Evolutionary conservation across 2,329 filamentous ascomycete genomes (phyloP), one percentile per base, ranked within the genome.

Genomic region (Penicillium verrucosum): DNA sequence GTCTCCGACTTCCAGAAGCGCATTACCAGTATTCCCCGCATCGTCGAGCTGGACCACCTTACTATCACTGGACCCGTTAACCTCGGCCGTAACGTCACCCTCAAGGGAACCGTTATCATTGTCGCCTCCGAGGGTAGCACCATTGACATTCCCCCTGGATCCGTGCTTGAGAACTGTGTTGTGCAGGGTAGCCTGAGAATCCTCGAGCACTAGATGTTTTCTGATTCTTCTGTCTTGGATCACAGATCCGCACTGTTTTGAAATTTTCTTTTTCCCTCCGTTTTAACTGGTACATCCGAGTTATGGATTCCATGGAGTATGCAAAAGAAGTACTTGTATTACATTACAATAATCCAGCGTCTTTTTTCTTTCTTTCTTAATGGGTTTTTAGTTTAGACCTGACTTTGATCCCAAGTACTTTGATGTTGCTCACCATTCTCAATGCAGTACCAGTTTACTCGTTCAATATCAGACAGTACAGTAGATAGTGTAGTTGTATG

Each of bases 61-160:
- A 99, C 94, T 73, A 96, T 99, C 70, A 99, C 94, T 36, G 94
- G 94, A 73, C 91, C 92, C 43, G 94, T 99, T 77, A 97, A 97
- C 81, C 85, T 99, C 55, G 93, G 93, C 65, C 90, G 94, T 53
- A 93, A 93, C 55, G 94, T 99, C 56, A 95, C 92, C 38, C 83
- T 97, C 67, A 99, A 99, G 86, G 94, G 80, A 61, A 99, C 94
- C 30, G 94, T 99, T 76, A 99, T 99, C 74, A 99, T 99, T 67
- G 94, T 99, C 51, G 94, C 94, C 29, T 97, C 92, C 45, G 94
- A 99, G 80, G 93, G 93, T 67, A 92, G 89, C 82, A 99, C 94
- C 63, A 99, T 99, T 70, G 94, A 99, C 75, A 89, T 99, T 68
- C 94, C 94, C 51, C 93, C 94, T 21, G 94, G 94, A 74, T 97